Base-by-base conservation (phyloP, 148 eudicot species). In the Amaranthus hypochondriacus region DNA sequence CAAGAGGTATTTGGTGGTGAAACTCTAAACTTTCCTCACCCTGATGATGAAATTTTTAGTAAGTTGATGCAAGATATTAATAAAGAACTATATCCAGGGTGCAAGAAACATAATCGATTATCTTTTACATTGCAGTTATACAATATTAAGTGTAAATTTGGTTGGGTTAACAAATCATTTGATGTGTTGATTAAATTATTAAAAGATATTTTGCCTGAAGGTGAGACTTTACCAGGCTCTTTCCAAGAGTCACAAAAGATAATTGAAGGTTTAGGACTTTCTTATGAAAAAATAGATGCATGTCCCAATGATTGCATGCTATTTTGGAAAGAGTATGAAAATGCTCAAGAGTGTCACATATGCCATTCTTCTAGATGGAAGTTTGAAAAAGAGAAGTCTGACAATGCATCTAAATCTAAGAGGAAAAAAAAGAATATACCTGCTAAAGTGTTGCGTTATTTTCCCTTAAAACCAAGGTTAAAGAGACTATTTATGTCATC, bases 301-400 rank as follows among this genome's bases (percentile, higher is more conserved):
- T 67, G 70, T 50, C 70, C 46, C 50, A 67, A 67, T 7, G 54
- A 67, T 7, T 67, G 70, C 14, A 49, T 62, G 10, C 12, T 62
- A 7, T 28, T 28, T 28, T 42, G 46, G 66, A 48, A 48, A 4
- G 66, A 62, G 7, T 21, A 49, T 5, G 51, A 43, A 15, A 39
- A 67, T 15, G 54, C 18, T 0, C 15, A 63, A 42, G 67, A 63
- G 67, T 63, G 67, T 11, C 49, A 21, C 6, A 54, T 54, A 69
- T 69, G 65, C 10, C 74, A 48, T 61, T 12, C 74, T 48, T 71
- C 74, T 47, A 58, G 74, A 59, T 71, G 74, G 43, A 67, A 67
- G 15, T 4, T 7, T 49, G 56, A 9, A 49, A 49, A 67, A 9
- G 4, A 48, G 39, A 28, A 28, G 39, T 28, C 39, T 6, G 70